A percentile compares a stretch with the other conserved stretches of the same genome.
Conservation (phyloP, 768 basidiomycete species). For the Boletus insuetus region DNA sequence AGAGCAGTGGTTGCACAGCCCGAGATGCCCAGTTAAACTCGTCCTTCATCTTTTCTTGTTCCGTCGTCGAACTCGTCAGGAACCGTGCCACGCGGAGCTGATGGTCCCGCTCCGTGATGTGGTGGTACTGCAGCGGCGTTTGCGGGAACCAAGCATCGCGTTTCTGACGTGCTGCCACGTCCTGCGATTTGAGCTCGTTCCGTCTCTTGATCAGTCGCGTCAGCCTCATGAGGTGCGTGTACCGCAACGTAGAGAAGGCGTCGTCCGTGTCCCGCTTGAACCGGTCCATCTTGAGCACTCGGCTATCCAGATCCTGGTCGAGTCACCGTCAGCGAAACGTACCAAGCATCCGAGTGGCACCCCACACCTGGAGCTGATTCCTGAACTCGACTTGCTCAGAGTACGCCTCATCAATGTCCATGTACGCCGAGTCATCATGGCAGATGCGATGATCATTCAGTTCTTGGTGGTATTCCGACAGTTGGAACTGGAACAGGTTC, state of each 20-base stretch:
- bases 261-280: conserved; percentile 28
- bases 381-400: conserved; percentile 26
- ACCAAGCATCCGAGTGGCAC: neutral
- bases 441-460: conserved; percentile 27
- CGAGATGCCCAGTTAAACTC: conserved; percentile 54
- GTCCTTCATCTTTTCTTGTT: conserved; percentile 45
- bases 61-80: conserved; percentile 27
- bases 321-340: neutral
- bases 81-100: conserved; percentile 53
- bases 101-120: conserved; percentile 37
- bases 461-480: conserved; percentile 32
- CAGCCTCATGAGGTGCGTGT: conserved; percentile 30
- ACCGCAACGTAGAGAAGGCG: conserved; percentile 28
- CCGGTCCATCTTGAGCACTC: conserved; percentile 15
- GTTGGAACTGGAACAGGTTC: conserved; percentile 30
- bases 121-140: conserved; percentile 27
- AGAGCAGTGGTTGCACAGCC: conserved; percentile 43
- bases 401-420: conserved; percentile 26
- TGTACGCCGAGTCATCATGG: conserved; percentile 27
- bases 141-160: conserved; percentile 37
- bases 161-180: conserved; percentile 19
- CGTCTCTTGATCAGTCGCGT: conserved; percentile 15
- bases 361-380: conserved; percentile 21
- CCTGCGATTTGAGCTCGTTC: conserved; percentile 10
- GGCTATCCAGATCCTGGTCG: conserved; percentile 19